Conservation (phyloP, 2,329 filamentous ascomycete species). For the Fusarium palustre region DNA sequence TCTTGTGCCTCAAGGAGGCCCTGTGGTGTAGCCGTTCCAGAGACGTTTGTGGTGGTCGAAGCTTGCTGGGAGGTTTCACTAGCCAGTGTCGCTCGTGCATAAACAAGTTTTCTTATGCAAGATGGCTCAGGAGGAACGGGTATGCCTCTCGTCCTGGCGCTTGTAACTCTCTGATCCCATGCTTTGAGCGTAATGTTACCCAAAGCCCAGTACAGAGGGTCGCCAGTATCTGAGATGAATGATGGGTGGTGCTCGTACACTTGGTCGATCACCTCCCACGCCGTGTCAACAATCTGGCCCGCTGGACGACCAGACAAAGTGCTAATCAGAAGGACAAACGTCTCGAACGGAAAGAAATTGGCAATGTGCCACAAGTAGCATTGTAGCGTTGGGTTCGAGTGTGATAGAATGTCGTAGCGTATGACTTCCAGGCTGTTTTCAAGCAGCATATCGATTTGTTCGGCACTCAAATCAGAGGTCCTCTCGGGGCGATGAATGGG, state of each 20-base stretch:
- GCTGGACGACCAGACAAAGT: neutral
- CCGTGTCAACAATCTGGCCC: neutral
- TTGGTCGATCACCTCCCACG: constrained; percentile 1
- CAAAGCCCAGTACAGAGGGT: neutral
- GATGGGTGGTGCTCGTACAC: neutral
- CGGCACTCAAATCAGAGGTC: neutral
- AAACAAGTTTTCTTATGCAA: neutral
- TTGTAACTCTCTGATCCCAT: neutral
- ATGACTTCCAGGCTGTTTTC: constrained; percentile 2
- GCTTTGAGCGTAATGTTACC: neutral
- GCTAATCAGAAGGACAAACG: constrained; percentile 5
- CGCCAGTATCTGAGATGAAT: neutral
- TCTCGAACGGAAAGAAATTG: constrained; percentile 6
- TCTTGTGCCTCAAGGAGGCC: neutral
- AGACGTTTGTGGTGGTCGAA: too few species aligned
- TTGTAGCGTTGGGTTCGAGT: neutral
- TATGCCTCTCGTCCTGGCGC: neutral
- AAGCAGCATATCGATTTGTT: neutral
- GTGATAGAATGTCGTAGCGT: neutral
- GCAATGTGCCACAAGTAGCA: constrained; percentile 1
- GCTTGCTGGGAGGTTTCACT: neutral
- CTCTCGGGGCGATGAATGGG: constrained; percentile 3
- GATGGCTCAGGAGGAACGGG: neutral
- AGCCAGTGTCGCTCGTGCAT: neutral
- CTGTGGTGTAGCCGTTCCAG: neutral